phyloP scores from a whole-genome alignment of 2,329 filamentous ascomycete species.

The Colletotrichum eleusines region DNA sequence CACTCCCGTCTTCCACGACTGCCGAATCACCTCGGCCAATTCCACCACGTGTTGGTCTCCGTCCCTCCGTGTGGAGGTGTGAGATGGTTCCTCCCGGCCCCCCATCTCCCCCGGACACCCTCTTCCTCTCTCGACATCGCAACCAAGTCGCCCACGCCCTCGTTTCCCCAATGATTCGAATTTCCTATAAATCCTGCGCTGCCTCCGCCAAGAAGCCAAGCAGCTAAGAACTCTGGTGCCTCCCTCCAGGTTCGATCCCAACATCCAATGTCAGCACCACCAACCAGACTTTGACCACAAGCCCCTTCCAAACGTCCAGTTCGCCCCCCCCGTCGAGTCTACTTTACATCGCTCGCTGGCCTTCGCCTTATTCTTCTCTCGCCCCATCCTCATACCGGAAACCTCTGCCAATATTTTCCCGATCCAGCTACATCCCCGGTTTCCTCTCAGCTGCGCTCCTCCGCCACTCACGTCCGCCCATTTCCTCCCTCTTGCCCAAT shows the following conservation, averaged over 20 bases:
- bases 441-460: background rate
- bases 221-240: constrained; percentile 25
- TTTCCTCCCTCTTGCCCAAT: background rate
- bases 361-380: constrained; percentile 1
- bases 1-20: constrained; percentile 20
- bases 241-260: constrained; percentile 21
- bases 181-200: constrained; percentile 33
- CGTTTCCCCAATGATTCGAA: constrained; percentile 5
- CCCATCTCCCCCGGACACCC: constrained; percentile 5
- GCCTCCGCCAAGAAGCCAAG: constrained; percentile 40
- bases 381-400: background rate
- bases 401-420: constrained; percentile 7
- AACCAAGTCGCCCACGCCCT: background rate
- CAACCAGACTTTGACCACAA: background rate
- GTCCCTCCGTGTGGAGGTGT: constrained; percentile 30
- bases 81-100: constrained; percentile 10
- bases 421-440: constrained; percentile 24
- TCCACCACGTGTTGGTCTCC: constrained; percentile 37
- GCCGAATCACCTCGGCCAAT: constrained; percentile 31
- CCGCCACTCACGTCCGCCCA: background rate
- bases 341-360: background rate
- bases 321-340: background rate
- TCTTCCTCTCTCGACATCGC: constrained; percentile 1
- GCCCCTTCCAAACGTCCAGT: too few relatives aligned
- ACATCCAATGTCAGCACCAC: constrained; percentile 27